A percentile compares a stretch with the other conserved stretches of the same genome.
Conservation (phyloP, 176 grass and related monocot species). For the Microstegium vimineum region DNA sequence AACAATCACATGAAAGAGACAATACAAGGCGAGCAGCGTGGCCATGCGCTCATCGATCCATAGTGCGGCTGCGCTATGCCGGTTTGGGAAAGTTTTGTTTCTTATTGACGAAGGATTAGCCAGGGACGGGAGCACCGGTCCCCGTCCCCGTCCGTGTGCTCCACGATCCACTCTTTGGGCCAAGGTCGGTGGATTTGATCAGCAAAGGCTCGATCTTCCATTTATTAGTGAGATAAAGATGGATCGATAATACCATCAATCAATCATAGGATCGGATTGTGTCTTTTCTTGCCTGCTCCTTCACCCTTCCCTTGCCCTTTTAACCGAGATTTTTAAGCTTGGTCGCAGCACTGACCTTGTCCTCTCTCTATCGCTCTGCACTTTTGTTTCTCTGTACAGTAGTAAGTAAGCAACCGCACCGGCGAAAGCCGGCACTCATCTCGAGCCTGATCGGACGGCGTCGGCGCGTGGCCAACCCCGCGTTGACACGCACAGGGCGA, state of each 20-base stretch:
- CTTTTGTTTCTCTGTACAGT: not conserved
- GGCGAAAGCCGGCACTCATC: not conserved
- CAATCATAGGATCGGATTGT: constrained; percentile 6
- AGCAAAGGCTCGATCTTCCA: constrained; percentile 20
- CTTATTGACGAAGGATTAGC: constrained; percentile 54
- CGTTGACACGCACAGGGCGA: constrained; percentile 34
- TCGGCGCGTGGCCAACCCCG: not conserved
- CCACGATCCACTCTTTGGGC: constrained; percentile 14
- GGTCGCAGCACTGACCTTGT: not conserved
- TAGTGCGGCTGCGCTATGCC: not conserved
- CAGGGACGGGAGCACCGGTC: not conserved
- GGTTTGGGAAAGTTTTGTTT: constrained; percentile 29
- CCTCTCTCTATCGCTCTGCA: not conserved
- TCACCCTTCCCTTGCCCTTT: not conserved
- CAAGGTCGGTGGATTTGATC: constrained; percentile 15
- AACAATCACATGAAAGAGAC: not conserved
- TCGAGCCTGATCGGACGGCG: constrained; percentile 6
- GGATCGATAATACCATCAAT: not conserved
- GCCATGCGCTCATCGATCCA: not conserved
- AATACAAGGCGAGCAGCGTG: not conserved
- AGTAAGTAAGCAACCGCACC: not conserved
- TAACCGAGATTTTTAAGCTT: not conserved
- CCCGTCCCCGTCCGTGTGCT: not conserved
- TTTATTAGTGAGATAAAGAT: not conserved
- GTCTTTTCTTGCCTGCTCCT: constrained; percentile 6